phyloP scores from a whole-genome alignment of 106 monocot genomes.

The Alisma plantagoaquatica region DNA sequence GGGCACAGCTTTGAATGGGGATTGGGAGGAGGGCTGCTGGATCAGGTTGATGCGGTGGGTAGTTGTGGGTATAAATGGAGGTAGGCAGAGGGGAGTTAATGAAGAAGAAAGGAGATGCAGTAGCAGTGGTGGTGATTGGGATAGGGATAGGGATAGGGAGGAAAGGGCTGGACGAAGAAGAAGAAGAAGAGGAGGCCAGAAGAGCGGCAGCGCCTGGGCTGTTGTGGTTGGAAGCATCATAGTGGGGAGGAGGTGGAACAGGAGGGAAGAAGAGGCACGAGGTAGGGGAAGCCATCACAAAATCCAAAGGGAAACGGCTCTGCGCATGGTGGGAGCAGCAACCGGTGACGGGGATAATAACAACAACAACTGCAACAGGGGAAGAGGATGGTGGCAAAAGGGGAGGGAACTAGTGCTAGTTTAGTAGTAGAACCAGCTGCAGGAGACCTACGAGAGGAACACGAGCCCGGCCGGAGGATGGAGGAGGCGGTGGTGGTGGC shows the following conservation, averaged over 20 bases:
- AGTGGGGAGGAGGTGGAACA: not conserved
- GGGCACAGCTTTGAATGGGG: not conserved
- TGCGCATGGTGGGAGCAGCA: constrained; percentile 18
- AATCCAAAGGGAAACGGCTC: constrained; percentile 35
- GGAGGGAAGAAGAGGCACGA: constrained; percentile 31
- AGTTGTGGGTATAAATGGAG: constrained; percentile 3
- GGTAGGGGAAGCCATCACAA: constrained; percentile 39
- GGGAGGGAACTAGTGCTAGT: too few species aligned
- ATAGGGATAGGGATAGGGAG: not conserved
- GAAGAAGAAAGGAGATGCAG: too few species aligned
- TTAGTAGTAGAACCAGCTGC: too few species aligned
- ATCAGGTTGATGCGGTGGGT: constrained; percentile 8
- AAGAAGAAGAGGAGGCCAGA: too few species aligned
- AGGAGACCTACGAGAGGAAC: too few species aligned
- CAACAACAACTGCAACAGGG: not conserved
- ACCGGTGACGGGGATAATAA: constrained; percentile 11
- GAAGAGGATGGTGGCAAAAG: not conserved
- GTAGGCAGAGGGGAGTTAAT: not conserved
- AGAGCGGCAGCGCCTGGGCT: too few species aligned
- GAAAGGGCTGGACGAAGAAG: too few species aligned
- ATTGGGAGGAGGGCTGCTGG: not conserved
- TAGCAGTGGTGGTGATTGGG: not conserved
- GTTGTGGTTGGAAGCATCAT: constrained; percentile 5
- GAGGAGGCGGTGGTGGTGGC: not conserved
- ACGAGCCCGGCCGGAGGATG: not conserved